Evolutionary conservation across 306 rosid genomes (phyloP).

Genomic region (Crotalaria pallida): DNA sequence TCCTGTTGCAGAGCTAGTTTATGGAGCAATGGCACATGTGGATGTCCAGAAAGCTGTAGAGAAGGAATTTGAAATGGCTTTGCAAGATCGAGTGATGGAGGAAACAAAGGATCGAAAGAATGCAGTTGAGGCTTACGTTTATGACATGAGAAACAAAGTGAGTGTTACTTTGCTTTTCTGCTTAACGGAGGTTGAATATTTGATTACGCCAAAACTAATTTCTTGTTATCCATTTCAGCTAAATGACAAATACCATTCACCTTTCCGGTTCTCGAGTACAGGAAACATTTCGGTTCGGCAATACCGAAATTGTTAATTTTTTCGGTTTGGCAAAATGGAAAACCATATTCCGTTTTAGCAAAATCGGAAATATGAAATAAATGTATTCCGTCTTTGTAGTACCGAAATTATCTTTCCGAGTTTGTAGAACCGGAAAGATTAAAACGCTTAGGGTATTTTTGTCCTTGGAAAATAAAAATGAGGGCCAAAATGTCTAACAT

Average conservation of each 20-base stretch:
- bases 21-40: conserved; percentile 53
- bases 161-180: neutral
- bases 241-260: conserved; percentile 69
- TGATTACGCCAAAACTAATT: neutral
- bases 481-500: too few relatives aligned
- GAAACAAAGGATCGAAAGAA: conserved; percentile 95
- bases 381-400: too few relatives aligned
- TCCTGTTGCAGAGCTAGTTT: conserved; percentile 64
- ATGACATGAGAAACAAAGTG: conserved; percentile 95
- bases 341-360: too few relatives aligned
- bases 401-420: too few relatives aligned
- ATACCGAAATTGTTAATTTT: too few relatives aligned
- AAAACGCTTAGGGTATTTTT: too few relatives aligned
- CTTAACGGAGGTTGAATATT: neutral
- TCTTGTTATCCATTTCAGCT: conserved; percentile 44
- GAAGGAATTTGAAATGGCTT: conserved; percentile 86
- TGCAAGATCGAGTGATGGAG: conserved; percentile 95
- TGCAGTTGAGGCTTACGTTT: conserved; percentile 91
- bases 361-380: too few relatives aligned
- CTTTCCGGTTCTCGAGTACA: too few relatives aligned
- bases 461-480: too few relatives aligned
- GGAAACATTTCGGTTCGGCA: too few relatives aligned
- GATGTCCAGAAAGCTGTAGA: conserved; percentile 87
- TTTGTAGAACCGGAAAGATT: too few relatives aligned
- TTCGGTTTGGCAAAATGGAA: too few relatives aligned